Conservation (phyloP, 1,284 basidiomycete species). For the Fomitopsis betulina region DNA sequence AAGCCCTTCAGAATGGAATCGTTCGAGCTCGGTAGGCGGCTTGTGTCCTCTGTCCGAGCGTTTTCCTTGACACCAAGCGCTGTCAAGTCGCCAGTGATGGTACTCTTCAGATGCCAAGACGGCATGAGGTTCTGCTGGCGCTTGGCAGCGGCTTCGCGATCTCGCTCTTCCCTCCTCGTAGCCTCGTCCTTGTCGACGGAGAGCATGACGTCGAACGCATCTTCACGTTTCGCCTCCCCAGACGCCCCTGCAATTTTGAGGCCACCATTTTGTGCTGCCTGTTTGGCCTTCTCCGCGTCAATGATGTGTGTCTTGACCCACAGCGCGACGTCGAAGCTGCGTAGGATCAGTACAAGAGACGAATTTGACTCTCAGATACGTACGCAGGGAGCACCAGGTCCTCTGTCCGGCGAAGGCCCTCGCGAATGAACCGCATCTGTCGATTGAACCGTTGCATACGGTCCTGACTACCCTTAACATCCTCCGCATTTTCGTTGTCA, state of each 20-base stretch:
- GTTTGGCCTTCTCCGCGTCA: conserved; percentile 47
- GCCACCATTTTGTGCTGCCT: conserved; percentile 44
- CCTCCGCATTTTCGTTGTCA: conserved; percentile 90
- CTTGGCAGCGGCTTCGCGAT: conserved; percentile 71
- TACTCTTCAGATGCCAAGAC: conserved; percentile 92
- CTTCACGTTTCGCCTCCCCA: conserved; percentile 56
- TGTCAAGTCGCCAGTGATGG: conserved; percentile 89
- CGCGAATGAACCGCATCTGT: conserved; percentile 84
- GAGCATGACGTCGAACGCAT: conserved; percentile 76
- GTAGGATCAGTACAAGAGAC: not conserved
- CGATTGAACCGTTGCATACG: conserved; percentile 94
- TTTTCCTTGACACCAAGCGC: conserved; percentile 75
- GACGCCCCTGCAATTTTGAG: conserved; percentile 72
- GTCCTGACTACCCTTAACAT: conserved; percentile 82
- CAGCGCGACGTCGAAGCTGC: conserved; percentile 77
- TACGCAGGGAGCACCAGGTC: conserved; percentile 81
- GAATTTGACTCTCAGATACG: conserved; percentile 1
- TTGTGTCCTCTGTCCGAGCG: conserved; percentile 39
- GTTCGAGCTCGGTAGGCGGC: conserved; percentile 40
- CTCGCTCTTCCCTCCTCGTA: conserved; percentile 59
- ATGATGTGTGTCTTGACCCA: conserved; percentile 72
- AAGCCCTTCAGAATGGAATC: conserved; percentile 68
- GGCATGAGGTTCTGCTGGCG: conserved; percentile 89
- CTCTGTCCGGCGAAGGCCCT: conserved; percentile 86
- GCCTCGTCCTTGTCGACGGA: conserved; percentile 80